These are phyloP conservation scores for Solanum ossicruentum DNA, from an alignment of 257 asterid genomes.

Conservation along the genomic window DNA sequence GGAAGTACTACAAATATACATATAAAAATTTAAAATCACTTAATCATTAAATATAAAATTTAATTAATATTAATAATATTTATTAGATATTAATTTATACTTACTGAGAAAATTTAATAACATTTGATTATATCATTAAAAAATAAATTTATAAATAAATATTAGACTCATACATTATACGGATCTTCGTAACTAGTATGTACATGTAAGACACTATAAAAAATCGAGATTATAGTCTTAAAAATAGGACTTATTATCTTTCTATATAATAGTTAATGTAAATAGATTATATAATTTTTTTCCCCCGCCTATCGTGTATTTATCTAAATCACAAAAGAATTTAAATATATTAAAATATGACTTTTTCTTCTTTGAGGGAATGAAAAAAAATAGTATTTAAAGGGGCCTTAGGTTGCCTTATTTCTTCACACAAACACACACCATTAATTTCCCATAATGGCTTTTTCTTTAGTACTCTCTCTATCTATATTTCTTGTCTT, in stretches of 20 bases:
- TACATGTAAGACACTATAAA: background rate
- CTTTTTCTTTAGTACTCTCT: conserved; percentile 6
- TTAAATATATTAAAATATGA: background rate
- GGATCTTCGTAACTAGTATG: background rate
- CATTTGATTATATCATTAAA: too few relatives aligned
- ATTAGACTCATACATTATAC: too few relatives aligned
- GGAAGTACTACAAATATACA: too few relatives aligned
- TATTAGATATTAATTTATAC: too few relatives aligned
- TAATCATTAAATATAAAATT: too few relatives aligned
- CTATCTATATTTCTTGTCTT: conserved; percentile 10
- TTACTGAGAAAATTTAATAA: too few relatives aligned
- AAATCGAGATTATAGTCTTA: background rate
- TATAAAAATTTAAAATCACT: too few relatives aligned
- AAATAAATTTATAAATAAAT: too few relatives aligned
- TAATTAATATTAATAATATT: too few relatives aligned
- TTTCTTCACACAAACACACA: background rate
- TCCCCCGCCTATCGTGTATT: background rate
- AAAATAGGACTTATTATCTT: background rate
- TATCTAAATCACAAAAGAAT: too few relatives aligned
- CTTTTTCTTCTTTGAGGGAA: background rate
- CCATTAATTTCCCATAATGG: conserved; percentile 12
- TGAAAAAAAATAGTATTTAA: background rate
- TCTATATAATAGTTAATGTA: too few relatives aligned
- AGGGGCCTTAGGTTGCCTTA: background rate
- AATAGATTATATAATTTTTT: background rate